Percentiles rank a stretch among this genome's conserved stretches.
Conservation (phyloP, 1,139 yeast genomes). For the Yamadazyma songkhlaensis region DNA sequence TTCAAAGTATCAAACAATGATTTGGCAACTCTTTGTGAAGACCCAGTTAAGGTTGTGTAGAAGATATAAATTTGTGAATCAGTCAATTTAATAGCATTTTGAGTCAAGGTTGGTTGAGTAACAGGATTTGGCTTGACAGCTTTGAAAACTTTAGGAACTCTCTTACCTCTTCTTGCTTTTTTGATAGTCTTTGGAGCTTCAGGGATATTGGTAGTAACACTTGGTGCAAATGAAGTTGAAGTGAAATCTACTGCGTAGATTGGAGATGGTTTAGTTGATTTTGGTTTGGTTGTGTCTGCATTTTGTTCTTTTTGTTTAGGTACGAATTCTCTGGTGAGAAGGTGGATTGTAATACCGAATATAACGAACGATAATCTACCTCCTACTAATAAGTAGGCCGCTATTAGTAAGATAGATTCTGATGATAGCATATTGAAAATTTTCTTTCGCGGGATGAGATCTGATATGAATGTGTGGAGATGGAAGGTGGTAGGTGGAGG, state of each 20-base stretch:
- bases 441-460: slow-evolving; percentile 7
- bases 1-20: slow-evolving; percentile 36
- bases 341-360: slow-evolving; percentile 7
- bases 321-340: neutral
- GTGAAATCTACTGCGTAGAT: slow-evolving; percentile 47
- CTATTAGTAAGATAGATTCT: slow-evolving; percentile 8
- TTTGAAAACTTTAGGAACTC: slow-evolving; percentile 38
- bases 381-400: slow-evolving; percentile 16
- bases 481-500: neutral
- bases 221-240: slow-evolving; percentile 30
- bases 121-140: slow-evolving; percentile 28
- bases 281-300: neutral
- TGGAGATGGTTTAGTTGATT: slow-evolving; percentile 21
- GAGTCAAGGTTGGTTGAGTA: slow-evolving; percentile 27
- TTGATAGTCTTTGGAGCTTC: neutral
- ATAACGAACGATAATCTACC: slow-evolving; percentile 28
- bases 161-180: slow-evolving; percentile 16
- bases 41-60: slow-evolving; percentile 83
- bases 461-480: neutral
- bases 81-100: slow-evolving; percentile 29
- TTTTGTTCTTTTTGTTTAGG: too few relatives aligned
- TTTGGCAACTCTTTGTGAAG: slow-evolving; percentile 69
- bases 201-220: slow-evolving; percentile 19
- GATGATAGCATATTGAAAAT: slow-evolving; percentile 12
- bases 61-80: slow-evolving; percentile 59